phyloP scores from a whole-genome alignment of 441 rosid species.

The Arabidopsis hybrid region DNA sequence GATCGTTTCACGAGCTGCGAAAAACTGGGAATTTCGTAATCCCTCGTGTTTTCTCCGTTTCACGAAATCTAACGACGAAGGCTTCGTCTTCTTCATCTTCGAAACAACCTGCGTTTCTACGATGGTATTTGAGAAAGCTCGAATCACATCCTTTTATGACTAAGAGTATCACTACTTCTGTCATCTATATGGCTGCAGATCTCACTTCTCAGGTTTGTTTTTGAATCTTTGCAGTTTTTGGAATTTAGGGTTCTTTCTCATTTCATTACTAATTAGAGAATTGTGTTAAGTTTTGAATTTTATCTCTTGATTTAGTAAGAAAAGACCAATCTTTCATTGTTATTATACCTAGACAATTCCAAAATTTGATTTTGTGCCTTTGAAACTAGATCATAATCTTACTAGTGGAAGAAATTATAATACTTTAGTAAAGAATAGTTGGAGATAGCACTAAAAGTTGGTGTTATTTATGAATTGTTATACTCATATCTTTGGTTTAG shows the following conservation, averaged over 20 bases:
- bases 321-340: background rate
- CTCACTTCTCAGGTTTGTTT: constrained; percentile 68
- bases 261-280: background rate
- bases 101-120: constrained; percentile 52
- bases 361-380: background rate
- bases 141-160: constrained; percentile 65
- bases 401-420: no score
- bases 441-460: constrained; percentile 10
- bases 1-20: constrained; percentile 39
- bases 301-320: background rate
- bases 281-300: background rate
- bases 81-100: constrained; percentile 37
- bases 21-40: constrained; percentile 35
- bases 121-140: constrained; percentile 74
- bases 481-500: background rate
- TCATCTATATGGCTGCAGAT: constrained; percentile 76
- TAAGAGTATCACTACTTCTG: constrained; percentile 65
- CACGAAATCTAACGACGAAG: constrained; percentile 50
- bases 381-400: background rate
- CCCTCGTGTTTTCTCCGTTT: constrained; percentile 32
- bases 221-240: background rate
- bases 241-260: background rate
- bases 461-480: background rate
- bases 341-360: background rate
- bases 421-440: no score